Base-by-base conservation (phyloP, 257 asterid genomes). In the Rubia yunnanensis region DNA sequence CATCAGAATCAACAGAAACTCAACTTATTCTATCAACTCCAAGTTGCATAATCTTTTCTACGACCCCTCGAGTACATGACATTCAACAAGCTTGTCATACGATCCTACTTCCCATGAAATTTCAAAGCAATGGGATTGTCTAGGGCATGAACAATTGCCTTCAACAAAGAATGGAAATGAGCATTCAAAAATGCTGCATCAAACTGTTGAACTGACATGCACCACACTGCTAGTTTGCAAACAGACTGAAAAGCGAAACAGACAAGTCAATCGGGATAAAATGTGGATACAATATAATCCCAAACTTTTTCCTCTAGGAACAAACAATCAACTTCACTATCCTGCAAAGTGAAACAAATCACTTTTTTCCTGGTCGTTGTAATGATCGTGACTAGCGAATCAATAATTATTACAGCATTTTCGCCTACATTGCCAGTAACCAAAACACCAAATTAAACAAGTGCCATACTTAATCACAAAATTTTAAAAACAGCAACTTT, bases 201-300 rank as follows among this genome's bases (percentile, higher is more conserved):
- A 62, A 89, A 77, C 75, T 89, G 91, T 67, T 89, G 96, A 72
- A 85, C 73, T 3, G 96, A 87, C 76, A 87, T 77, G 68, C 96
- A 87, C 96, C 96, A 89, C 35, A 82, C 86, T 18, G 89, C 91
- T 76, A 85, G 80, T 72, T 82, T 89, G 76, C 95, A 89, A 73
- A 85, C 83, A 57, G 91, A 80, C 96, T 88, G 86, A 84, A 80
- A 80, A 49, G 10, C 20, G 10, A 34, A 61, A 60, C 67, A 60
- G 57, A 68, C 68, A 61, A 32, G 64, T 30, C 64, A 65, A 69
- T 52, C 32, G 52, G 32, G 69, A 74, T 72, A 68, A 70, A 52
- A 55, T 52, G 57, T 17, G 31, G 28, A 20, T 7, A n/a, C 26
- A 50, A 11, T 44, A 66, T 27, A 53, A 11, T 9, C 70, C 63